phyloP scores from a whole-genome alignment of 2,329 filamentous ascomycete species.

The Penicillium paneum region DNA sequence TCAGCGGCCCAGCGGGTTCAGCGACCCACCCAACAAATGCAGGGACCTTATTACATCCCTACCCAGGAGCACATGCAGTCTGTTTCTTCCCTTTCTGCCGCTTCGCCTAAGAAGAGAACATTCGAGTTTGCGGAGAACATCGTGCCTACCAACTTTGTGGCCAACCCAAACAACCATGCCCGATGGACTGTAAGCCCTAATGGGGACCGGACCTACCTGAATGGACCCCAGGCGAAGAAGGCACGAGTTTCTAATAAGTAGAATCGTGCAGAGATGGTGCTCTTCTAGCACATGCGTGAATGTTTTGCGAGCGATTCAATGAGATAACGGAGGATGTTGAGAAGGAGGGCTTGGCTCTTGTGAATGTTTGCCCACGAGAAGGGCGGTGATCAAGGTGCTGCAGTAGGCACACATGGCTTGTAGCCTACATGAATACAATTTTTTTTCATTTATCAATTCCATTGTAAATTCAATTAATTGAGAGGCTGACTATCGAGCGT shows the following conservation, averaged over 20 bases:
- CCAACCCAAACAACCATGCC: conserved; percentile 26
- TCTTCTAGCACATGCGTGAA: neutral
- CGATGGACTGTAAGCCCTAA: conserved; percentile 16
- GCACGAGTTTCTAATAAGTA: neutral
- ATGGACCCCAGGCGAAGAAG: conserved; percentile 12
- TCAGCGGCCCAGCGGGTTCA: neutral
- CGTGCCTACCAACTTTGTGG: conserved; percentile 19
- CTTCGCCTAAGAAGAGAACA: conserved; percentile 2
- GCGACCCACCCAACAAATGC: neutral
- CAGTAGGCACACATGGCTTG: neutral
- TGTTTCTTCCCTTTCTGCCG: neutral
- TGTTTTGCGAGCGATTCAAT: neutral
- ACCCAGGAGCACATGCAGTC: neutral
- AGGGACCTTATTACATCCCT: neutral
- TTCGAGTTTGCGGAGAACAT: conserved; percentile 15
- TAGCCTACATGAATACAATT: neutral
- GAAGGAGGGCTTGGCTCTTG: too few relatives aligned
- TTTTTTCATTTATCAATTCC: neutral
- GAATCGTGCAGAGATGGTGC: neutral
- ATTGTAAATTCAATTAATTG: neutral
- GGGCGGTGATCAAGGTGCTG: neutral
- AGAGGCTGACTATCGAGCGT: neutral
- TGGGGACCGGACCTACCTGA: conserved; percentile 20
- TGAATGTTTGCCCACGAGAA: neutral
- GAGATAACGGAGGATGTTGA: neutral